Evolutionary conservation across 2,329 filamentous ascomycete species (phyloP).

Genomic region (Fusarium nurragi): DNA sequence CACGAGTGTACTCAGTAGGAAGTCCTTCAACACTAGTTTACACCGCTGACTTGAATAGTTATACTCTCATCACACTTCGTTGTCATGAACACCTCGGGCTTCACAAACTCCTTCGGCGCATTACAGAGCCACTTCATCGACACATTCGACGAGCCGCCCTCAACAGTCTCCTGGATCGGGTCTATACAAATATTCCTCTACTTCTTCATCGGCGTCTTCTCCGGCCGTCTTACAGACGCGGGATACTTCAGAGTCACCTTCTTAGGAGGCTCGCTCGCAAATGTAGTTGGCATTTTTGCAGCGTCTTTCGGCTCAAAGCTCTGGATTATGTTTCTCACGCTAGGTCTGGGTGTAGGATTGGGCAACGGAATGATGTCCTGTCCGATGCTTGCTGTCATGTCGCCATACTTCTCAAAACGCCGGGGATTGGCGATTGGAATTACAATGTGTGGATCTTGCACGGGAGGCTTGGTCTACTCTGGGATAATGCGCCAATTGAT

Average conservation of each 20-base stretch:
- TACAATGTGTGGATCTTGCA: not conserved
- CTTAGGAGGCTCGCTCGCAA: not conserved
- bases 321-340: not conserved
- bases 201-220: not conserved
- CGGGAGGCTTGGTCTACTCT: not conserved
- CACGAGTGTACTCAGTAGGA: not conserved
- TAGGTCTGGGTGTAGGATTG: not conserved
- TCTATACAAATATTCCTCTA: not conserved
- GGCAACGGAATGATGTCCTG: not conserved
- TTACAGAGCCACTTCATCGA: not conserved
- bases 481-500: not conserved
- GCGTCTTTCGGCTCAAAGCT: not conserved
- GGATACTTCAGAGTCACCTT: not conserved
- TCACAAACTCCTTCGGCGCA: constrained; percentile 1
- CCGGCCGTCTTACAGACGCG: not conserved
- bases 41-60: not conserved
- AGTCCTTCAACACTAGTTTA: accelerated
- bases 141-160: not conserved
- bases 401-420: not conserved
- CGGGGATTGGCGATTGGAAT: not conserved
- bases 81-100: not conserved
- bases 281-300: not conserved
- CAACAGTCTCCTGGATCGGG: not conserved
- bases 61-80: not conserved
- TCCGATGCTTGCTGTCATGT: not conserved